Conservation (phyloP, 768 basidiomycete genomes). For the Goffeauzyma gilvescens region DNA sequence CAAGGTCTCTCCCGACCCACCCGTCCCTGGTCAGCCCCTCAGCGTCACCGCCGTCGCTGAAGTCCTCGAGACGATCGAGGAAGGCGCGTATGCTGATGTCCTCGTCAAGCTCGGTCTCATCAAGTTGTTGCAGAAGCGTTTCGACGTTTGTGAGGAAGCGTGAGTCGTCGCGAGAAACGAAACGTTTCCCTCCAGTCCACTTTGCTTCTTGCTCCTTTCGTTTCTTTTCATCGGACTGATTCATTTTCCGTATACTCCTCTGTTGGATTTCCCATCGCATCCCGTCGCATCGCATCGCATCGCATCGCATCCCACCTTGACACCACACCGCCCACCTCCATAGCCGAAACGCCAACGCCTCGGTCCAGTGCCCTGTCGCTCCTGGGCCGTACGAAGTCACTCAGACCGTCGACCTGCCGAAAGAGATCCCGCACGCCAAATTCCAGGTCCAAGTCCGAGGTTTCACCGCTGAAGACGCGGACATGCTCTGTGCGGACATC, state of each 20-base stretch:
- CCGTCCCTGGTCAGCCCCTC: constrained; percentile 63
- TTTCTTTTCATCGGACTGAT: neutral
- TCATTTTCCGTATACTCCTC: neutral
- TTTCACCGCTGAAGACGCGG: constrained; percentile 51
- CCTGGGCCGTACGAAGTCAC: constrained; percentile 50
- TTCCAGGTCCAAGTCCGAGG: constrained; percentile 53
- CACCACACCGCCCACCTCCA: too few species aligned
- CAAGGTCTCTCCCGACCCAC: constrained; percentile 63
- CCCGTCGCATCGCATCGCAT: too few species aligned
- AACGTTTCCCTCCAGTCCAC: neutral
- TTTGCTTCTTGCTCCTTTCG: neutral
- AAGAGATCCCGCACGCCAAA: constrained; percentile 80
- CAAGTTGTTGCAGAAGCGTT: constrained; percentile 62
- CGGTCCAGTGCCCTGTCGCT: constrained; percentile 66
- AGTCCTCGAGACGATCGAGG: constrained; percentile 49
- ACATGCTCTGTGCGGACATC: constrained; percentile 63
- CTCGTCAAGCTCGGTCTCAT: constrained; percentile 81
- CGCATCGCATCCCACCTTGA: too few species aligned
- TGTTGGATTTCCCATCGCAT: too few species aligned
- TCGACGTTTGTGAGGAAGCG: constrained; percentile 89
- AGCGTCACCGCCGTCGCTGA: constrained; percentile 60
- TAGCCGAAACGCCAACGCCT: constrained; percentile 56
- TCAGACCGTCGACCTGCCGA: constrained; percentile 72
- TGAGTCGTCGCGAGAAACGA: too few species aligned
- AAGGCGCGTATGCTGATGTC: constrained; percentile 79